phyloP scores from a whole-genome alignment of 1,284 basidiomycete genomes.

The Leccinum fallax region DNA sequence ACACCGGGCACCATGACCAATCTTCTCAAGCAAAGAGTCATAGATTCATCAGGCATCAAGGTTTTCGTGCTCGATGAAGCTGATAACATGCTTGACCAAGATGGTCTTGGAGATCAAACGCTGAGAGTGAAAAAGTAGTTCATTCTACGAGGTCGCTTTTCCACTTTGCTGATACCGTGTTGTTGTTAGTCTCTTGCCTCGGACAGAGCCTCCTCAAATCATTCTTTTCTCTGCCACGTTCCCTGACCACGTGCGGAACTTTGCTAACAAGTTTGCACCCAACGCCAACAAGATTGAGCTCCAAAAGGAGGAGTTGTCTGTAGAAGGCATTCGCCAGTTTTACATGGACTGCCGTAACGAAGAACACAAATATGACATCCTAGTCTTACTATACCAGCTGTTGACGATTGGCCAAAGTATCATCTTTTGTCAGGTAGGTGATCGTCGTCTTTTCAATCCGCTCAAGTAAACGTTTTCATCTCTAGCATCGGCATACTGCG shows the following conservation, averaged over 20 bases:
- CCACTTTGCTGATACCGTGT: conserved; percentile 9
- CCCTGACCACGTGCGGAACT: conserved; percentile 88
- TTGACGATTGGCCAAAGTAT: conserved; percentile 97
- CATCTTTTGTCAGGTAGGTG: conserved; percentile 87
- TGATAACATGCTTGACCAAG: conserved; percentile 98
- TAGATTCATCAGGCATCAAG: conserved; percentile 83
- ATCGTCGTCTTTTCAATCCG: neutral
- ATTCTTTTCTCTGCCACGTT: conserved; percentile 99
- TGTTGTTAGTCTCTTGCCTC: conserved; percentile 62
- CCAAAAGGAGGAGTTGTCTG: conserved; percentile 91
- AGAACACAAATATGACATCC: conserved; percentile 94
- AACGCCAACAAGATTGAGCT: conserved; percentile 96
- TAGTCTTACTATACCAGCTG: conserved; percentile 89
- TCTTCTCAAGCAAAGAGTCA: conserved; percentile 71
- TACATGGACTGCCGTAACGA: conserved; percentile 94
- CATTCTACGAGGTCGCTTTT: neutral
- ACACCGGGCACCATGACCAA: conserved; percentile 96
- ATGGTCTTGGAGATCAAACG: conserved; percentile 96
- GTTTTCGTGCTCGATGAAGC: conserved; percentile 98
- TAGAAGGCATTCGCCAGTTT: conserved; percentile 96
- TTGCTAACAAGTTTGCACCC: conserved; percentile 92
- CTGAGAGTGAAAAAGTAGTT: conserved; percentile 86
- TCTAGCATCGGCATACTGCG: conserved; percentile 85
- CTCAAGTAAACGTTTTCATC: neutral
- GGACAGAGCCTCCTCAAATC: conserved; percentile 67